phyloP scores from a whole-genome alignment of 139 green algal genomes.

The Asterochloris sp. region DNA sequence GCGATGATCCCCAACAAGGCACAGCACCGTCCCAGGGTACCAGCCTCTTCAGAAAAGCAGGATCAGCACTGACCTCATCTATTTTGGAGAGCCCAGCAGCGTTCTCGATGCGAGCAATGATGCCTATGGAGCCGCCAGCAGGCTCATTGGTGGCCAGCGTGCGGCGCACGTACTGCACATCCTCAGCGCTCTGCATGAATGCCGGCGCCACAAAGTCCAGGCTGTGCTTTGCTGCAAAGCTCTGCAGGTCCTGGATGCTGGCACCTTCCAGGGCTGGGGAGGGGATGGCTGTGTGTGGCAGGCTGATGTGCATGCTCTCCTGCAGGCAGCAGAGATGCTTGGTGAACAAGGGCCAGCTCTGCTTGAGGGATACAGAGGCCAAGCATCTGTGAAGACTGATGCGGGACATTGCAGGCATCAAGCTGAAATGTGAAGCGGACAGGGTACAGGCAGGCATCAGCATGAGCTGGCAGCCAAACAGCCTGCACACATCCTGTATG shows the following conservation, averaged over 20 bases:
- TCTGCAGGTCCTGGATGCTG: constrained; percentile 14
- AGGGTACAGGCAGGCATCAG: too few species aligned
- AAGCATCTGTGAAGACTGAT: too few species aligned
- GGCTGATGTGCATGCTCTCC: constrained; percentile 2
- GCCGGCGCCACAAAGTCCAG: constrained; percentile 15
- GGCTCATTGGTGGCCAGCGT: neutral
- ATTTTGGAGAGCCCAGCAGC: constrained; percentile 1
- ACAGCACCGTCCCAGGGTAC: too few species aligned
- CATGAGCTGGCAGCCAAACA: too few species aligned
- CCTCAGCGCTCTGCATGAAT: constrained; percentile 13
- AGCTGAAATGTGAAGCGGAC: too few species aligned
- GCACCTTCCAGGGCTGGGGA: neutral
- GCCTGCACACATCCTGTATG: too few species aligned
- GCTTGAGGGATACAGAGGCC: too few species aligned
- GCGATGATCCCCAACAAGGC: too few species aligned
- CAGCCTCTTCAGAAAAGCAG: too few species aligned
- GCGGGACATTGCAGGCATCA: too few species aligned
- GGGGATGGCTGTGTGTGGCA: constrained; percentile 3
- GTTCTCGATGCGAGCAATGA: constrained; percentile 17
- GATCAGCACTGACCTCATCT: neutral
- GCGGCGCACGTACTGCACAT: constrained; percentile 6
- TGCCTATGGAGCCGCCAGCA: constrained; percentile 4
- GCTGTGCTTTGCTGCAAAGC: constrained; percentile 4
- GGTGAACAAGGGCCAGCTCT: too few species aligned
- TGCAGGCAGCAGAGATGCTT: too few species aligned